Evolutionary conservation across 1,139 yeast species (phyloP).

Genomic region (Saccharomycopsis crataegensis): DNA sequence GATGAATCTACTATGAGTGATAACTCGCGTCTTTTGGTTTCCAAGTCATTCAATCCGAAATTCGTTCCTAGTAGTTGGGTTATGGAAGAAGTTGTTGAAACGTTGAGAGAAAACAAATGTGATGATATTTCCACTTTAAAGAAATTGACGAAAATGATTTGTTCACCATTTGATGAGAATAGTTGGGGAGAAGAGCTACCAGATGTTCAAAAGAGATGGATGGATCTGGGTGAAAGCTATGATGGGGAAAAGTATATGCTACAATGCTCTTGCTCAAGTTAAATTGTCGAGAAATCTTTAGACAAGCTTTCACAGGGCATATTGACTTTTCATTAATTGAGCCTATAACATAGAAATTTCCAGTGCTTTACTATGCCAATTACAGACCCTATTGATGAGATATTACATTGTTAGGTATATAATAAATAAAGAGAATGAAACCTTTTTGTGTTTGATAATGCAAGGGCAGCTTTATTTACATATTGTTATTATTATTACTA

Average conservation of each 20-base stretch:
- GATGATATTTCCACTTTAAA: slow-evolving; percentile 33
- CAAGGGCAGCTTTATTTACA: no score
- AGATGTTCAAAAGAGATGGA: slow-evolving; percentile 17
- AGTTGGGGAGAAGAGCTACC: slow-evolving; percentile 48
- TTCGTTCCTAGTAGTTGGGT: slow-evolving; percentile 86
- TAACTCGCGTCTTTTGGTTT: slow-evolving; percentile 31
- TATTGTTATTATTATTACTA: no score
- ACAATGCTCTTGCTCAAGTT: slow-evolving; percentile 19
- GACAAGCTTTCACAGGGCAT: no score
- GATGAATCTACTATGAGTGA: slow-evolving; percentile 4
- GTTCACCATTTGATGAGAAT: slow-evolving; percentile 49
- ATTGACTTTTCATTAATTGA: no score
- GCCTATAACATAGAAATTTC: no score
- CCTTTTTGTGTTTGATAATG: no score
- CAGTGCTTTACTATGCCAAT: no score
- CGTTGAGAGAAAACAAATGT: slow-evolving; percentile 27
- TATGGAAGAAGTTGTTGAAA: slow-evolving; percentile 69
- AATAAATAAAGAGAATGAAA: no score
- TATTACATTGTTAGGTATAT: no score
- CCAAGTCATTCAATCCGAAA: slow-evolving; percentile 56
- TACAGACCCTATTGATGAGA: no score
- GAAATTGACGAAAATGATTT: slow-evolving; percentile 54
- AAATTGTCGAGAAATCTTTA: not conserved
- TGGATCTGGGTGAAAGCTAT: slow-evolving; percentile 19
- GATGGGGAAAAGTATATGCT: slow-evolving; percentile 18